A percentile compares a stretch with the other conserved stretches of the same genome.
Conservation (phyloP, 257 asterid species). For the Gentiana macrophylla region DNA sequence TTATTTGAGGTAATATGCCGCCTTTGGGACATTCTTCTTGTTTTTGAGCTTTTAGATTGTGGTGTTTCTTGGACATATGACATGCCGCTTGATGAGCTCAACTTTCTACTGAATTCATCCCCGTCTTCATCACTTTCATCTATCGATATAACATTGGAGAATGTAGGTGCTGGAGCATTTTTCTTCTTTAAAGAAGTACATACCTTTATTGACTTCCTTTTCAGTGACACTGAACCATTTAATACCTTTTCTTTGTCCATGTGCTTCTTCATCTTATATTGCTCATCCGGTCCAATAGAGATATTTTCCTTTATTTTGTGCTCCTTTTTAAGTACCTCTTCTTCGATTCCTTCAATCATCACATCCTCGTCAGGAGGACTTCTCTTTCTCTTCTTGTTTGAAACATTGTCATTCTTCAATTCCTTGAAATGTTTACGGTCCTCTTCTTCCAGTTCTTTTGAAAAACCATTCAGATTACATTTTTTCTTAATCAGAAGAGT, state of each 20-base stretch:
- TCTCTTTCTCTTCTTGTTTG: conserved; percentile 9
- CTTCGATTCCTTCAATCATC: neutral
- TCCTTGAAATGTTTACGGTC: neutral
- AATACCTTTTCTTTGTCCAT: no score
- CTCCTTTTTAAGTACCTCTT: conserved; percentile 1
- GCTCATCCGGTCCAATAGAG: neutral
- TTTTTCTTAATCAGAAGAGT: conserved; percentile 10
- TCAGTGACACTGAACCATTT: neutral
- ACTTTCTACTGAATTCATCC: conserved; percentile 29
- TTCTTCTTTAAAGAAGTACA: conserved; percentile 16
- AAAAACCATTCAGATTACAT: conserved; percentile 1
- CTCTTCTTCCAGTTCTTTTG: conserved; percentile 3
- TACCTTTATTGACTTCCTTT: conserved; percentile 5
- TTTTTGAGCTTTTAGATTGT: conserved; percentile 13
- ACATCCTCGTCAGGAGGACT: neutral
- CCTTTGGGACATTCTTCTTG: conserved; percentile 30
- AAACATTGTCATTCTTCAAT: conserved; percentile 8
- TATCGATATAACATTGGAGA: conserved; percentile 12
- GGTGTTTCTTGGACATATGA: conserved; percentile 14
- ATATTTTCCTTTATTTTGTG: conserved; percentile 7
- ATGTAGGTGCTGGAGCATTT: conserved; percentile 9
- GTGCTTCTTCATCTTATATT: no score
- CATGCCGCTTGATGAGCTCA: conserved; percentile 13
- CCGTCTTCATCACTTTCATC: conserved; percentile 41
- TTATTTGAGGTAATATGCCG: conserved; percentile 29